Evolutionary conservation across 495 filamentous ascomycete species (phyloP).

Genomic region (Apodospora peruviana): DNA sequence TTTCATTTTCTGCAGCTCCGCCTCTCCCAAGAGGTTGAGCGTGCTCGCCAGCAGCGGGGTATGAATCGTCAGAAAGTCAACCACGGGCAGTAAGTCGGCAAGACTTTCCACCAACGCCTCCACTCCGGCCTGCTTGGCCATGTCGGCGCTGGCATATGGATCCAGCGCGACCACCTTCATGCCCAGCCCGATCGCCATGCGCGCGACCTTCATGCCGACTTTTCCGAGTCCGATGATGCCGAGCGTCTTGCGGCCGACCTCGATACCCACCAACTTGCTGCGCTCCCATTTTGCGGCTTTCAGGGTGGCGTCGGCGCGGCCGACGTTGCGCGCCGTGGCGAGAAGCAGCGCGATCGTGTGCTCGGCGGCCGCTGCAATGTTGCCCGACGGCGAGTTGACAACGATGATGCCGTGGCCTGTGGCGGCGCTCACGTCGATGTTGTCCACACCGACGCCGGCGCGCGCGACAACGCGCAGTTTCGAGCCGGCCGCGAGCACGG

Average conservation of each 20-base stretch:
- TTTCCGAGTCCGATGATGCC: slow-evolving; percentile 67
- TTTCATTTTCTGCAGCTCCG: slow-evolving; percentile 65
- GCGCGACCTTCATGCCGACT: slow-evolving; percentile 65
- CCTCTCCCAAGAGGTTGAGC: slow-evolving; percentile 55
- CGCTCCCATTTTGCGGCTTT: slow-evolving; percentile 64
- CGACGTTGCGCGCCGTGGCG: slow-evolving; percentile 59
- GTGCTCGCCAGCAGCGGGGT: slow-evolving; percentile 69
- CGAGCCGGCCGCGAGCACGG: slow-evolving; percentile 50
- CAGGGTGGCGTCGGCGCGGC: slow-evolving; percentile 50
- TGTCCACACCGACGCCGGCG: slow-evolving; percentile 71
- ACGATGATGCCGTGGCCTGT: slow-evolving; percentile 64
- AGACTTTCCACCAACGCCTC: slow-evolving; percentile 44
- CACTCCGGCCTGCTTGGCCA: slow-evolving; percentile 54
- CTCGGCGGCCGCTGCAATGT: slow-evolving; percentile 66
- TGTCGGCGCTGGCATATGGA: slow-evolving; percentile 58
- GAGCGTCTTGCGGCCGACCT: slow-evolving; percentile 64
- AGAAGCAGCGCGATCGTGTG: slow-evolving; percentile 64
- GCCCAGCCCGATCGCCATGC: slow-evolving; percentile 61
- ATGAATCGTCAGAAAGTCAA: slow-evolving; percentile 71
- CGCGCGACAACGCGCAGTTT: slow-evolving; percentile 66
- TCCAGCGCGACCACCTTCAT: slow-evolving; percentile 64
- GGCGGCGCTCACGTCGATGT: slow-evolving; percentile 63
- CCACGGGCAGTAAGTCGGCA: slow-evolving; percentile 49
- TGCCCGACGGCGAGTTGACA: slow-evolving; percentile 63
- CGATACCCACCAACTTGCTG: slow-evolving; percentile 60